Conservation (phyloP, 2,329 filamentous ascomycete species). For the Aspergillus jensenii region DNA sequence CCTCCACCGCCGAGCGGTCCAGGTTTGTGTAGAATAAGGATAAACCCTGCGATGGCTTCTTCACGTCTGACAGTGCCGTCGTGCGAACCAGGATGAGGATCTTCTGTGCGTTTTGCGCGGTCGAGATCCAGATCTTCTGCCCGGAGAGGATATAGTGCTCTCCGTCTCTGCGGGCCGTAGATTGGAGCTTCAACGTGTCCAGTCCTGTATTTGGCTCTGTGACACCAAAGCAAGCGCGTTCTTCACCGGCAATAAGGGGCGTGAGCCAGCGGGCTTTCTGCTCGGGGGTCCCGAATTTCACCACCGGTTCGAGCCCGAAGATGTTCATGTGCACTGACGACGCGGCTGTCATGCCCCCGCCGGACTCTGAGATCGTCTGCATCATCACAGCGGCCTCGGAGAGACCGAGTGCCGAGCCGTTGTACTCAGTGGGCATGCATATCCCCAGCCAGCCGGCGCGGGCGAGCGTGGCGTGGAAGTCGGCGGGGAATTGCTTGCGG, state of each 20-base stretch:
- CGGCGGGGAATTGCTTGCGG: slow-evolving; percentile 38
- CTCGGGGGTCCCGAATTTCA: slow-evolving; percentile 45
- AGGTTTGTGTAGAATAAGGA: slow-evolving; percentile 49
- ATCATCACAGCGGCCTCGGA: slow-evolving; percentile 49
- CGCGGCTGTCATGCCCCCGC: slow-evolving; percentile 44
- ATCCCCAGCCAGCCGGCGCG: slow-evolving; percentile 48
- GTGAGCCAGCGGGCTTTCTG: slow-evolving; percentile 42
- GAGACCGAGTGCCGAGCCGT: slow-evolving; percentile 44
- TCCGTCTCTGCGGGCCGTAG: slow-evolving; percentile 34
- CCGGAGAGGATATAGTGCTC: slow-evolving; percentile 40
- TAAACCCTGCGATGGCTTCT: slow-evolving; percentile 44
- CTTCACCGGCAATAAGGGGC: slow-evolving; percentile 42
- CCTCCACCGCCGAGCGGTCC: slow-evolving; percentile 35
- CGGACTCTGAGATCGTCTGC: slow-evolving; percentile 49
- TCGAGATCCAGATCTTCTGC: slow-evolving; percentile 48
- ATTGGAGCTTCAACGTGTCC: slow-evolving; percentile 44
- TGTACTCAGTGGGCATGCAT: slow-evolving; percentile 44
- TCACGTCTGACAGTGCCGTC: slow-evolving; percentile 42
- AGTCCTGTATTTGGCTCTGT: slow-evolving; percentile 47
- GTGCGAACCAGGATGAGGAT: slow-evolving; percentile 45
- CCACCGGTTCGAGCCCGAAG: slow-evolving; percentile 47
- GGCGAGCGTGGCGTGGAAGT: slow-evolving; percentile 43
- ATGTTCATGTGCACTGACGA: slow-evolving; percentile 51
- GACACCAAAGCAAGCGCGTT: slow-evolving; percentile 45
- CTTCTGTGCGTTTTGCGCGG: slow-evolving; percentile 46